Evolutionary conservation across 2,329 filamentous ascomycete genomes (phyloP), one percentile per base, ranked within the genome.

Genomic region (Colletotrichum theobromicola): DNA sequence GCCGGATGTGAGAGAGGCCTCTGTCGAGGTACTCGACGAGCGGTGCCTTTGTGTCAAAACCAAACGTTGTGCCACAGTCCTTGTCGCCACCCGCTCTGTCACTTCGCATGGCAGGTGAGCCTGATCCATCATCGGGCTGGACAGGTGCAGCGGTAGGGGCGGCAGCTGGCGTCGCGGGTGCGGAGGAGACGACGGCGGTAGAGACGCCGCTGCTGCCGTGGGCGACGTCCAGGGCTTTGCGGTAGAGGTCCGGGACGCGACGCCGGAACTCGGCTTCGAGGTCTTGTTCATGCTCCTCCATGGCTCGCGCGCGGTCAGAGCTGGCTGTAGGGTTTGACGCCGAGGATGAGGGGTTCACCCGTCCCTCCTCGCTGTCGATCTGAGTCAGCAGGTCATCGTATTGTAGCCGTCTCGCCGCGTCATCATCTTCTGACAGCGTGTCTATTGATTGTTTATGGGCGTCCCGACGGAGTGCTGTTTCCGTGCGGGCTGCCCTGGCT

Each of bases 191-290:
- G 16, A 30, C 53, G 42, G 57, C 32, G 55, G 63, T 18, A 64
- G 42, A 28, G n/a, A 46, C 30, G 68, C 75, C 66, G 28, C 46
- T 77, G 66, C 28, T 34, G 63, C 79, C 79, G 30, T 81, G 79
- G 10, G 85, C 80, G 3, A 85, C 80, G 3, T 85, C 84, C 71
- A 84, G 82, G 1, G 83, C 85, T 75, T 88, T 89, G 55, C 79
- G 82, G 78, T 87, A 87, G 7, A 91, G 80, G 13, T 84, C 83
- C 9, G 88, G 86, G 75, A 87, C 86, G 16, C 83, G 82, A 26
- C 80, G 77, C 75, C 85, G 83, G 68, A 91, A 88, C 70, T 90
- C 88, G 1, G 81, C 80, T 77, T 90, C 88, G 2, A 91, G 83
- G 32, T 85, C 83, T 55, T 83, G 84, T 78, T 91, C 88, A 62